Conservation (phyloP, 805 yeast species). For the Wickerhamomyces pijperi region DNA sequence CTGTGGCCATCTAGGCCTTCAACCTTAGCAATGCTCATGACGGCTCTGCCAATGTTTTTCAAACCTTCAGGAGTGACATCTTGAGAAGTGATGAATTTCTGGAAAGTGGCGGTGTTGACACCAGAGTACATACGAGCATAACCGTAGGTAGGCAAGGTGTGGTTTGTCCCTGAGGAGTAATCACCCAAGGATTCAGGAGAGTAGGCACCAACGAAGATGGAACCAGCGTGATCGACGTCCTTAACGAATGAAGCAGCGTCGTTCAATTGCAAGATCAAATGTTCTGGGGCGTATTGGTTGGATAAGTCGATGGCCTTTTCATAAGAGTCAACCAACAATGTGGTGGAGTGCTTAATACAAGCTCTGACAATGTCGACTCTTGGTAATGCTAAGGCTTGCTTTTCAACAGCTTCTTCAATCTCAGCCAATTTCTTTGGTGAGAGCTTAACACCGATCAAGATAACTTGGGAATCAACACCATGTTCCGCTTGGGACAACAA, state of each 20-base stretch:
- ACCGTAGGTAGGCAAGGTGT: constrained; percentile 96
- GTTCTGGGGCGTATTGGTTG: constrained; percentile 95
- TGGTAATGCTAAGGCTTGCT: constrained; percentile 76
- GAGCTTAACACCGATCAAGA: constrained; percentile 74
- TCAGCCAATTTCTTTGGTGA: constrained; percentile 45
- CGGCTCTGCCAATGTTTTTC: constrained; percentile 86
- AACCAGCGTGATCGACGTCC: constrained; percentile 84
- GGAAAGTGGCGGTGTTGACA: constrained; percentile 91
- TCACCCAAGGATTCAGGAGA: constrained; percentile 99
- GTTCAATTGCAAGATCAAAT: constrained; percentile 81
- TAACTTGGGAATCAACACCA: constrained; percentile 96
- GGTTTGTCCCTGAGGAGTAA: constrained; percentile 96
- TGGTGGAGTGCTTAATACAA: constrained; percentile 86
- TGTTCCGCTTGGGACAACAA: constrained; percentile 97
- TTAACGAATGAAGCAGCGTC: constrained; percentile 65
- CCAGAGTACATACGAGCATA: constrained; percentile 97
- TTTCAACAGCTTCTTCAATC: constrained; percentile 73
- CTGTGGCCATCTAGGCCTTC: constrained; percentile 98
- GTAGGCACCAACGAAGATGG: constrained; percentile 91
- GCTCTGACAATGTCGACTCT: constrained; percentile 88
- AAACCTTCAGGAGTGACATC: constrained; percentile 81
- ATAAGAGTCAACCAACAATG: constrained; percentile 53
- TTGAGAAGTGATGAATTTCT: constrained; percentile 90
- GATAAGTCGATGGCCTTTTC: constrained; percentile 82
- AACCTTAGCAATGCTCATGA: constrained; percentile 88